These are phyloP conservation scores for Pichia eremophila DNA, from an alignment of 805 yeast species.

Conservation along the genomic window DNA sequence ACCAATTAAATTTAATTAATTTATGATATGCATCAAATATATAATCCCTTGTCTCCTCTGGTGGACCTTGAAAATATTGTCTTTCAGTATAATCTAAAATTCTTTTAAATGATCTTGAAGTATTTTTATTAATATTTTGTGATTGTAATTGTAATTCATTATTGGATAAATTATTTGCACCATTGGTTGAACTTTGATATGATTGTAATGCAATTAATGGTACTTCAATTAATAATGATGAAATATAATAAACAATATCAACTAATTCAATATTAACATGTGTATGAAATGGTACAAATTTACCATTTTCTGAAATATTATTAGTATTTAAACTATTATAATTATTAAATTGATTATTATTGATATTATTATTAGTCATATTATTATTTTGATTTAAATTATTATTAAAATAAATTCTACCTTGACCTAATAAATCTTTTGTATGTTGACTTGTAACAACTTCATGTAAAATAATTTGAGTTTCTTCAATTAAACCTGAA, in stretches of 20 bases:
- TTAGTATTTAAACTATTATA: background rate
- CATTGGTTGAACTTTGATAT: conserved; percentile 37
- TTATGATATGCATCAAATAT: conserved; percentile 87
- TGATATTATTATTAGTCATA: background rate
- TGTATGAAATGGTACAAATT: conserved; percentile 94
- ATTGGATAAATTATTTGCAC: conserved; percentile 8
- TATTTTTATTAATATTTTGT: conserved; percentile 10
- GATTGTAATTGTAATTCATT: conserved; percentile 9
- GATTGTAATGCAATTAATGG: conserved; percentile 61
- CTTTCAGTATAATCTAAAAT: conserved; percentile 87
- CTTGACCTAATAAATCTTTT: conserved; percentile 92
- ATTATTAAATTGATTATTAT: background rate
- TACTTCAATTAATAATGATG: conserved; percentile 81
- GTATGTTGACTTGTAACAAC: conserved; percentile 77
- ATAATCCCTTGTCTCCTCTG: conserved; percentile 91
- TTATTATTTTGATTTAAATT: background rate
- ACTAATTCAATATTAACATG: conserved; percentile 93
- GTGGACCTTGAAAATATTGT: conserved; percentile 94
- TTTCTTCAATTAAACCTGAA: conserved; percentile 72
- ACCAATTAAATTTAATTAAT: conserved; percentile 87
- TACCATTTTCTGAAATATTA: conserved; percentile 47
- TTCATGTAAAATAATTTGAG: conserved; percentile 82
- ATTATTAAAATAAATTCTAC: conserved; percentile 23
- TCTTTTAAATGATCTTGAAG: conserved; percentile 72
- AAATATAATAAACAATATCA: conserved; percentile 88